Conservation (phyloP, 2,329 filamentous ascomycete species). For the Venturia nashicola region DNA sequence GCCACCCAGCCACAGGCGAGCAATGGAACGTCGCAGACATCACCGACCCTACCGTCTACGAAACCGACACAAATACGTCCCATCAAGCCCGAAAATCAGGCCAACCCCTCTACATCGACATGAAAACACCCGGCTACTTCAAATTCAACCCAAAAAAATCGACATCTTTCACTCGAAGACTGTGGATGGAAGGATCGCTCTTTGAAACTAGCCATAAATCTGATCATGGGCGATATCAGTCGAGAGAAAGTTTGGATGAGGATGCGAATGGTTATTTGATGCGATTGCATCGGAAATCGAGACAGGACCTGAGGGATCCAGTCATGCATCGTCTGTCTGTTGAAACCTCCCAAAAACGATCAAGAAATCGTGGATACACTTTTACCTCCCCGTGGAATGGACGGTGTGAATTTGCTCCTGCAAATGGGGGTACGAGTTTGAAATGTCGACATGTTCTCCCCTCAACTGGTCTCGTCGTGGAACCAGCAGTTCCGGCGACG, state of each 20-base stretch:
- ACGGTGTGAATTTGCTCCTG: slow-evolving; percentile 73
- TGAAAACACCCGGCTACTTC: slow-evolving; percentile 38
- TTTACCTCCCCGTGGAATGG: slow-evolving; percentile 83
- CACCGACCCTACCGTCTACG: slow-evolving; percentile 30
- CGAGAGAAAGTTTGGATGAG: neutral
- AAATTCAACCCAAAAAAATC: slow-evolving; percentile 32
- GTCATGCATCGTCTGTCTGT: slow-evolving; percentile 2
- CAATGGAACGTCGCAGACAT: slow-evolving; percentile 42
- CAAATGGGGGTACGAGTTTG: slow-evolving; percentile 60
- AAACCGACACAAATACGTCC: slow-evolving; percentile 26
- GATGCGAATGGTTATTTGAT: neutral
- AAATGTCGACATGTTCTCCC: slow-evolving; percentile 26
- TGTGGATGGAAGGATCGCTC: slow-evolving; percentile 34
- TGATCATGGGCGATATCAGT: slow-evolving; percentile 22
- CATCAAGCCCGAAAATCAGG: slow-evolving; percentile 4
- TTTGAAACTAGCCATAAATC: slow-evolving; percentile 18
- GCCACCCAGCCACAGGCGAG: slow-evolving; percentile 34
- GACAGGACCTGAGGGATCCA: neutral
- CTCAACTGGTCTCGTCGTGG: neutral
- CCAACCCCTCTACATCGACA: slow-evolving; percentile 16
- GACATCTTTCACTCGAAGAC: slow-evolving; percentile 28
- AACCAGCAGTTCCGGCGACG: slow-evolving; percentile 21
- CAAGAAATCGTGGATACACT: slow-evolving; percentile 52
- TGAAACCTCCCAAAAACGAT: slow-evolving; percentile 12
- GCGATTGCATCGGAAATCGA: neutral